Evolutionary conservation across 805 yeast genomes (phyloP).

Genomic region (Zygoascus ofunaensis): DNA sequence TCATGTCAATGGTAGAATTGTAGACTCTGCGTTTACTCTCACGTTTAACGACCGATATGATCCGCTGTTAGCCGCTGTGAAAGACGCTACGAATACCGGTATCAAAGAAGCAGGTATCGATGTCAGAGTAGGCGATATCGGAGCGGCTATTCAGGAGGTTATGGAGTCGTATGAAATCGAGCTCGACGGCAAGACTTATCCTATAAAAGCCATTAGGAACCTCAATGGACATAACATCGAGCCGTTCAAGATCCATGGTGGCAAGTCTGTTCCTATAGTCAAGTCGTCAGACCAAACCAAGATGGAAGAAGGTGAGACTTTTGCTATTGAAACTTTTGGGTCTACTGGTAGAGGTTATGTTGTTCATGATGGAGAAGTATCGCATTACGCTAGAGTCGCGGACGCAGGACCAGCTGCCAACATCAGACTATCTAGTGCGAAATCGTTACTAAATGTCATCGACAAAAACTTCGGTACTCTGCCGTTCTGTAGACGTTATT

Average conservation of each 20-base stretch:
- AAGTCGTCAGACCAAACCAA: conserved; percentile 88
- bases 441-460: conserved; percentile 57
- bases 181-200: conserved; percentile 73
- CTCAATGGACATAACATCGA: conserved; percentile 90
- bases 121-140: conserved; percentile 88
- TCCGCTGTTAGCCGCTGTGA: conserved; percentile 70
- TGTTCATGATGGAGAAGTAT: conserved; percentile 77
- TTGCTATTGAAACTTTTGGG: conserved; percentile 98
- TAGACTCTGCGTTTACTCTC: conserved; percentile 91
- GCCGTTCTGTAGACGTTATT: conserved; percentile 93
- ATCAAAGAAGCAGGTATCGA: conserved; percentile 90
- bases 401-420: conserved; percentile 32
- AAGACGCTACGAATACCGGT: conserved; percentile 91
- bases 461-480: conserved; percentile 82
- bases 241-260: conserved; percentile 81
- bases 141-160: conserved; percentile 91
- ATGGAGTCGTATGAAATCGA: conserved; percentile 97
- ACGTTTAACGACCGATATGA: conserved; percentile 82
- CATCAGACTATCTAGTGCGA: conserved; percentile 57
- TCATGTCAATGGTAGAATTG: conserved; percentile 86
- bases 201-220: conserved; percentile 82
- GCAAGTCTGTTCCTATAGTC: conserved; percentile 94
- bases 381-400: conserved; percentile 72
- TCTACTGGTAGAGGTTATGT: conserved; percentile 94
- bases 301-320: conserved; percentile 98